These are phyloP conservation scores for Solanum sparsipilum DNA, from an alignment of 257 asterid genomes.

Conservation along the genomic window DNA sequence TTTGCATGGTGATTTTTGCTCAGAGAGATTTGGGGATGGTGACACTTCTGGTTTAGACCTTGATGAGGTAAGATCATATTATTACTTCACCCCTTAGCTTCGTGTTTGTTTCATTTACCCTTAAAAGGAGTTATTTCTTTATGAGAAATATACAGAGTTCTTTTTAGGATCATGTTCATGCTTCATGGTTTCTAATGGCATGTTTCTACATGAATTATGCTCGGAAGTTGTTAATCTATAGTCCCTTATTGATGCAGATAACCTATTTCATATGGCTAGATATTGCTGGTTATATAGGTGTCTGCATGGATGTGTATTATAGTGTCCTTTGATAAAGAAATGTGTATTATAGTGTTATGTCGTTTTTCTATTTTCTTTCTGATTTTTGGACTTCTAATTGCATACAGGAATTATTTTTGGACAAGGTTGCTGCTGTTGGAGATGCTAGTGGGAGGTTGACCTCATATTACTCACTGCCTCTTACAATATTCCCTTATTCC, in stretches of 20 bases:
- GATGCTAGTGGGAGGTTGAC: slow-evolving; percentile 44
- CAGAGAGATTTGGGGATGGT: slow-evolving; percentile 99
- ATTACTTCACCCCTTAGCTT: not conserved
- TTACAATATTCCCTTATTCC: not conserved
- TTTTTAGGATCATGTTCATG: not conserved
- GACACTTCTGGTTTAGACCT: slow-evolving; percentile 89
- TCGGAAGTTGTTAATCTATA: not conserved
- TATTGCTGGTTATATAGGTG: not conserved
- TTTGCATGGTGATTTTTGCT: slow-evolving; percentile 2
- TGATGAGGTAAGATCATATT: slow-evolving; percentile 59
- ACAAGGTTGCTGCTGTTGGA: slow-evolving; percentile 42
- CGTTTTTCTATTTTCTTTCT: not conserved
- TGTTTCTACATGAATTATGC: not conserved
- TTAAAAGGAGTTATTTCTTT: not conserved
- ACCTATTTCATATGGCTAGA: not conserved
- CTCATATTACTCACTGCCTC: not conserved
- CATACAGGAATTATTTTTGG: slow-evolving; percentile 70
- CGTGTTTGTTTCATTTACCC: not conserved
- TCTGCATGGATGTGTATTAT: not conserved
- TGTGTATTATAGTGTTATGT: not conserved
- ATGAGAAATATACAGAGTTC: not conserved
- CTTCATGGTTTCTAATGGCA: not conserved
- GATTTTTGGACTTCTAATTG: slow-evolving; percentile 6
- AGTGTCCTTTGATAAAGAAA: not conserved
- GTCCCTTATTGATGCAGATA: not conserved